Evolutionary conservation across 2,329 filamentous ascomycete species (phyloP).

Genomic region (Ascocoryne sarcoides): DNA sequence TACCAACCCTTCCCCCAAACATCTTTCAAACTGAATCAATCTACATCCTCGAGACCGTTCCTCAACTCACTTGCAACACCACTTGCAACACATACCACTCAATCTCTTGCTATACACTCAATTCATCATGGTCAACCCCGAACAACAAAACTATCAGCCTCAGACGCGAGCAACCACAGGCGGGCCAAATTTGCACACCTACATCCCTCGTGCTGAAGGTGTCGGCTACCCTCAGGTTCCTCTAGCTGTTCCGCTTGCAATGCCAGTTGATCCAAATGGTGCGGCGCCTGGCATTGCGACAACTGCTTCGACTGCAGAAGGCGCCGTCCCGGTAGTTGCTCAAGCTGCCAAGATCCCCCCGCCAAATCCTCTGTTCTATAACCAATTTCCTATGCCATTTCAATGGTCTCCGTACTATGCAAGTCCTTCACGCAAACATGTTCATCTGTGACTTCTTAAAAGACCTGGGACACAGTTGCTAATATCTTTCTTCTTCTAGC

Average conservation of each 20-base stretch:
- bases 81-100: background rate
- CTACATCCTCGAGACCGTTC: no score
- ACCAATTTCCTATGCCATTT: background rate
- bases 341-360: background rate
- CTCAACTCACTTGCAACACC: background rate
- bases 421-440: no score
- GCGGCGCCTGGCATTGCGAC: background rate
- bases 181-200: conserved; percentile 44
- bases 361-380: background rate
- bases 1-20: background rate
- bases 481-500: no score
- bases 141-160: conserved; percentile 47
- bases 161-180: conserved; percentile 49
- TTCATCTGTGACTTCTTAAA: no score
- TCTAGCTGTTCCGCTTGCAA: background rate
- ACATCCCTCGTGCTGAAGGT: background rate
- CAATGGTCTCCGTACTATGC: no score
- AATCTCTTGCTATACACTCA: conserved; percentile 23
- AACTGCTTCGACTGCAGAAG: background rate
- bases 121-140: conserved; percentile 29
- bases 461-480: no score
- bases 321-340: background rate
- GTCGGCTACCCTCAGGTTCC: background rate
- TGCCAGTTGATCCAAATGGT: no score
- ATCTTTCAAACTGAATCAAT: background rate